Evolutionary conservation across 371 early-diverging fungal species (phyloP).

Genomic region (Mortierella sp.): DNA sequence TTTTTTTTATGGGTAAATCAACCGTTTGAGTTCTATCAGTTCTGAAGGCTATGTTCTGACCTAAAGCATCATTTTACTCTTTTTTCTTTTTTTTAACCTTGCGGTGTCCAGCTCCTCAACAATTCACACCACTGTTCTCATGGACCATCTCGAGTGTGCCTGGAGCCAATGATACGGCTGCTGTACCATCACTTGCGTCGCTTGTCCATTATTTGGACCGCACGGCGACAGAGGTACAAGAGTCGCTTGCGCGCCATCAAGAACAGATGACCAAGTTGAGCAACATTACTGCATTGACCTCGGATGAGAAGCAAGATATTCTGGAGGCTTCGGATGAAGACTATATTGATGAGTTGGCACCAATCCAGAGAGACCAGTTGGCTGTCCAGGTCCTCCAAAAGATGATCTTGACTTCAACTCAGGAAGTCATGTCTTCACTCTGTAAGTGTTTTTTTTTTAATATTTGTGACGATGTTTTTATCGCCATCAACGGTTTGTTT

Average conservation of each 20-base stretch:
- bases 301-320: constrained; percentile 56
- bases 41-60: not conserved
- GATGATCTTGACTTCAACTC: constrained; percentile 40
- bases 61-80: not conserved
- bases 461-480: not conserved
- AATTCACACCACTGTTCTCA: constrained; percentile 40
- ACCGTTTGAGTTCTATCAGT: not conserved
- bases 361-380: constrained; percentile 59
- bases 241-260: constrained; percentile 28
- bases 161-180: constrained; percentile 17
- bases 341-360: constrained; percentile 50
- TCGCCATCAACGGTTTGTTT: not conserved
- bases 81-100: too few species aligned
- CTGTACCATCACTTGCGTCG: constrained; percentile 36
- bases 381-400: constrained; percentile 53
- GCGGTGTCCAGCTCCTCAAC: constrained; percentile 11
- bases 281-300: constrained; percentile 29
- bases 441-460: constrained; percentile 47
- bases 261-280: constrained; percentile 32
- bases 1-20: not conserved
- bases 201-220: constrained; percentile 25
- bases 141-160: constrained; percentile 42
- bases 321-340: constrained; percentile 47
- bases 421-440: constrained; percentile 46
- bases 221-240: constrained; percentile 38